Percentiles rank a stretch among this genome's conserved stretches.
Evolutionary conservation across 768 basidiomycete species (phyloP).

Genomic region (Cyclocybe aegerita): DNA sequence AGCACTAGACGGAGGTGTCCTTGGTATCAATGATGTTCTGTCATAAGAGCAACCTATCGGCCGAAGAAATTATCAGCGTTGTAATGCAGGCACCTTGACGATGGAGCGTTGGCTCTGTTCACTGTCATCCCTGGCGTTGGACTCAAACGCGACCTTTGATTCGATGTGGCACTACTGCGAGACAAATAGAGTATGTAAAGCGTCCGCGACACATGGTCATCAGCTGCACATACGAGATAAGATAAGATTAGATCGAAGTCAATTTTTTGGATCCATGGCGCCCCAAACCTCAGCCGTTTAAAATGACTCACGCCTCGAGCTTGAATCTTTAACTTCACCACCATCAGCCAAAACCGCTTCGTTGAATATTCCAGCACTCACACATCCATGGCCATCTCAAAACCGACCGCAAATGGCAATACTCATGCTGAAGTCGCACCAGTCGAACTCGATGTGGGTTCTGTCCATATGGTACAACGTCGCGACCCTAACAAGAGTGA

Average conservation of each 20-base stretch:
- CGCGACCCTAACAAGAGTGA: not conserved
- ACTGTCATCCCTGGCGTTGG: too few species aligned
- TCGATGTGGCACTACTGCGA: too few species aligned
- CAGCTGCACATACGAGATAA: constrained; percentile 7
- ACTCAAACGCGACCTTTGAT: too few species aligned
- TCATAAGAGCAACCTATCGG: too few species aligned
- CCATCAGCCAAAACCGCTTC: not conserved
- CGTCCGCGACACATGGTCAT: not conserved
- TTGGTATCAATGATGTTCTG: too few species aligned
- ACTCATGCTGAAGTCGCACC: constrained; percentile 1
- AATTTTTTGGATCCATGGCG: constrained; percentile 2
- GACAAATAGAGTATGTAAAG: not conserved
- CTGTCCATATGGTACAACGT: not conserved
- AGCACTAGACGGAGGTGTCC: too few species aligned
- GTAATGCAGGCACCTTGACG: too few species aligned
- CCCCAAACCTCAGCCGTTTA: constrained; percentile 3
- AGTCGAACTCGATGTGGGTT: constrained; percentile 2
- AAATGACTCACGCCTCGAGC: constrained; percentile 10
- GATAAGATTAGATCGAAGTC: constrained; percentile 1
- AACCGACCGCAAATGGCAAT: not conserved
- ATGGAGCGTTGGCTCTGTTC: too few species aligned
- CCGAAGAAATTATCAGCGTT: too few species aligned
- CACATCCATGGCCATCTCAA: constrained; percentile 22
- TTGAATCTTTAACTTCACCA: constrained; percentile 1
- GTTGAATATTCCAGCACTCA: not conserved